Conservation (phyloP, 495 filamentous ascomycete genomes). For the Penicillium cataractarum region DNA sequence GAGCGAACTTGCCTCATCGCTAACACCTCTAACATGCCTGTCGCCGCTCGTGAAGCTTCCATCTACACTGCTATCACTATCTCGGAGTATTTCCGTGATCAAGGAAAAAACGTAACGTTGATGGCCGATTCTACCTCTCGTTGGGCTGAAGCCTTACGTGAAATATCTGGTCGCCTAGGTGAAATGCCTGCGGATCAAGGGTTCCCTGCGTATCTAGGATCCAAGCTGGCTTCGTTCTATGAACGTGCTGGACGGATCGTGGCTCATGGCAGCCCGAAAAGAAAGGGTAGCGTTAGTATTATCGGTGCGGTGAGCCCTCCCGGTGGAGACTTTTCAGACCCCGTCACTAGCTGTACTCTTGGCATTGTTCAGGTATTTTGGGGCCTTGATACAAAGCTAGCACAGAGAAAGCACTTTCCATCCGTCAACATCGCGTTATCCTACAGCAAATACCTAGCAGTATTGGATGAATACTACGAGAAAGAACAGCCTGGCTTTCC, state of each 20-base stretch:
- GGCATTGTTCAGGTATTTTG: constrained; percentile 99
- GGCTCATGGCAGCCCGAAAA: constrained; percentile 82
- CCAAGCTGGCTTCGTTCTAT: constrained; percentile 98
- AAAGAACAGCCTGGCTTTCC: constrained; percentile 93
- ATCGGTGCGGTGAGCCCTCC: constrained; percentile 97
- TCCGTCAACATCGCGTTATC: constrained; percentile 94
- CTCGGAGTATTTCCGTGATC: constrained; percentile 97
- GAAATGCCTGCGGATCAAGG: constrained; percentile 99
- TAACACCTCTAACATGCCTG: constrained; percentile 99
- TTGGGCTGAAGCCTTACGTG: constrained; percentile 97
- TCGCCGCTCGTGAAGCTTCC: constrained; percentile 96
- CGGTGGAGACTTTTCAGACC: constrained; percentile 98
- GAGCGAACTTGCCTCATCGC: constrained; percentile 98
- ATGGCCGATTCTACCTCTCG: constrained; percentile 99
- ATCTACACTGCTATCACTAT: constrained; percentile 99
- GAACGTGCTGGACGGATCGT: constrained; percentile 90
- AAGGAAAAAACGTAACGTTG: constrained; percentile 97
- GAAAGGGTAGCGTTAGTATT: constrained; percentile 91
- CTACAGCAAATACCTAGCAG: constrained; percentile 92
- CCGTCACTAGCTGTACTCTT: constrained; percentile 89
- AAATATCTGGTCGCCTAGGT: constrained; percentile 96
- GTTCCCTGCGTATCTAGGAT: constrained; percentile 95
- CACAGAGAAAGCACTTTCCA: constrained; percentile 98
- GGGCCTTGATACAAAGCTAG: constrained; percentile 98
- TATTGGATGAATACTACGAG: constrained; percentile 89